A percentile compares a stretch with the other conserved stretches of the same genome.
These are phyloP conservation scores for Talaromyces sp. DNA, from an alignment of 2,329 filamentous ascomycete species.

Conservation along the genomic window DNA sequence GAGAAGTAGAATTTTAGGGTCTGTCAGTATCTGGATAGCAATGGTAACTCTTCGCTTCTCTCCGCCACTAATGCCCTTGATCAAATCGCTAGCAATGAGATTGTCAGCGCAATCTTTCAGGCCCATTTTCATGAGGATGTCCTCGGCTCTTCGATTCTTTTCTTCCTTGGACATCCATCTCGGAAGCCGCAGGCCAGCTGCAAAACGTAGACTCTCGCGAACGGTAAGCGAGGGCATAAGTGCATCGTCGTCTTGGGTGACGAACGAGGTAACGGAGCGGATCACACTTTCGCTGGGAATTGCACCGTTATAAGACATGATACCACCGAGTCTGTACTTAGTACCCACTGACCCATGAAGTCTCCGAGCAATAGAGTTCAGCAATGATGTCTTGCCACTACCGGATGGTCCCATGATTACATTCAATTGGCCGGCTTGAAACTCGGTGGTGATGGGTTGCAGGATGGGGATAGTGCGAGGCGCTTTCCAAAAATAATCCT, in stretches of 20 bases:
- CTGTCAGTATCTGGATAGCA: slow-evolving; percentile 71
- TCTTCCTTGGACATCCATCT: slow-evolving; percentile 66
- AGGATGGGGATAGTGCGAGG: slow-evolving; percentile 52
- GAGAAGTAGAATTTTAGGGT: slow-evolving; percentile 67
- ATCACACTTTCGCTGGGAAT: slow-evolving; percentile 66
- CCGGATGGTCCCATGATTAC: slow-evolving; percentile 79
- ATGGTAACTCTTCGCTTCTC: slow-evolving; percentile 76
- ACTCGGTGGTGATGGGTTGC: slow-evolving; percentile 63
- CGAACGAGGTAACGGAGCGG: slow-evolving; percentile 69
- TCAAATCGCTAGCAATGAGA: slow-evolving; percentile 65
- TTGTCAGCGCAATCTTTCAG: slow-evolving; percentile 76
- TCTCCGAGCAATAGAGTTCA: slow-evolving; percentile 69
- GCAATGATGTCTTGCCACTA: slow-evolving; percentile 69
- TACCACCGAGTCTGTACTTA: slow-evolving; percentile 59
- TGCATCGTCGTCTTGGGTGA: slow-evolving; percentile 75
- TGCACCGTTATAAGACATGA: slow-evolving; percentile 67
- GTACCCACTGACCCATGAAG: slow-evolving; percentile 61
- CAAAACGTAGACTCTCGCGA: slow-evolving; percentile 68
- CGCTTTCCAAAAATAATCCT: slow-evolving; percentile 48
- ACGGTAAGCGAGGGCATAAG: slow-evolving; percentile 71
- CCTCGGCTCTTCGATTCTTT: slow-evolving; percentile 65
- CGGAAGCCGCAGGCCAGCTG: slow-evolving; percentile 67
- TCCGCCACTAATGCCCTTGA: slow-evolving; percentile 76
- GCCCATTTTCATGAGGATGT: slow-evolving; percentile 70
- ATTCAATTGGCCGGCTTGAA: slow-evolving; percentile 66